Conservation (phyloP, 2,329 filamentous ascomycete species). For the Aspergillus melleus region DNA sequence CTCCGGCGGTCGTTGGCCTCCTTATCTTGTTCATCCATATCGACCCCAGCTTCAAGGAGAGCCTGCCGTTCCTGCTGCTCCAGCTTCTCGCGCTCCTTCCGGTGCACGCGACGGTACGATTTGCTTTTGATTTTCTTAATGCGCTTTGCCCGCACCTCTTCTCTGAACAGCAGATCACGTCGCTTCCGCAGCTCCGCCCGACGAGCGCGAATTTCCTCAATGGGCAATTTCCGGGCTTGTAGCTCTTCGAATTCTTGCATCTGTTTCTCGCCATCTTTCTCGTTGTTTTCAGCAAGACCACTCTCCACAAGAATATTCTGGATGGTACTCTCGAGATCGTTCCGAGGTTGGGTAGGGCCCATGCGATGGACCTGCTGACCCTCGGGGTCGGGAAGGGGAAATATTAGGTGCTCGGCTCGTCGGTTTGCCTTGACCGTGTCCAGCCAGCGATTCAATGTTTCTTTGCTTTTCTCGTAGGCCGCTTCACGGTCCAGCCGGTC, state of each 20-base stretch:
- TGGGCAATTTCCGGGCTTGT: slow-evolving; percentile 69
- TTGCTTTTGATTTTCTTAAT: slow-evolving; percentile 99
- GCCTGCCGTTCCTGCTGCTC: slow-evolving; percentile 59
- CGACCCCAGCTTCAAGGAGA: slow-evolving; percentile 59
- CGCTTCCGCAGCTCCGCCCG: slow-evolving; percentile 74
- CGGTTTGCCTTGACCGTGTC: slow-evolving; percentile 95
- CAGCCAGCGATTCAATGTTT: slow-evolving; percentile 86
- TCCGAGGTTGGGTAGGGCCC: slow-evolving; percentile 64
- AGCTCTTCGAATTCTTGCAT: slow-evolving; percentile 69
- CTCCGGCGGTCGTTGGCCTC: slow-evolving; percentile 70
- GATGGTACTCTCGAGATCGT: slow-evolving; percentile 82
- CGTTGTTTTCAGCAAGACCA: slow-evolving; percentile 63
- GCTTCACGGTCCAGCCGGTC: slow-evolving; percentile 77
- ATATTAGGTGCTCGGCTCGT: slow-evolving; percentile 83
- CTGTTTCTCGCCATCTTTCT: slow-evolving; percentile 62
- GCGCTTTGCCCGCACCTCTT: slow-evolving; percentile 83
- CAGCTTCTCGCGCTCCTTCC: slow-evolving; percentile 68
- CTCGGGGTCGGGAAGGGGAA: slow-evolving; percentile 76
- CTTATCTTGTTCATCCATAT: slow-evolving; percentile 63
- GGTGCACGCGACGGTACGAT: slow-evolving; percentile 86
- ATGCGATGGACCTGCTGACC: slow-evolving; percentile 57
- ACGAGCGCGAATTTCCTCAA: slow-evolving; percentile 71
- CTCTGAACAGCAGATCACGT: slow-evolving; percentile 81
- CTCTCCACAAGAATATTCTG: slow-evolving; percentile 87
- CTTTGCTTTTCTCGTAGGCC: slow-evolving; percentile 87